phyloP scores from a whole-genome alignment of 2,329 filamentous ascomycete genomes.

The Trichoderma sp. region DNA sequence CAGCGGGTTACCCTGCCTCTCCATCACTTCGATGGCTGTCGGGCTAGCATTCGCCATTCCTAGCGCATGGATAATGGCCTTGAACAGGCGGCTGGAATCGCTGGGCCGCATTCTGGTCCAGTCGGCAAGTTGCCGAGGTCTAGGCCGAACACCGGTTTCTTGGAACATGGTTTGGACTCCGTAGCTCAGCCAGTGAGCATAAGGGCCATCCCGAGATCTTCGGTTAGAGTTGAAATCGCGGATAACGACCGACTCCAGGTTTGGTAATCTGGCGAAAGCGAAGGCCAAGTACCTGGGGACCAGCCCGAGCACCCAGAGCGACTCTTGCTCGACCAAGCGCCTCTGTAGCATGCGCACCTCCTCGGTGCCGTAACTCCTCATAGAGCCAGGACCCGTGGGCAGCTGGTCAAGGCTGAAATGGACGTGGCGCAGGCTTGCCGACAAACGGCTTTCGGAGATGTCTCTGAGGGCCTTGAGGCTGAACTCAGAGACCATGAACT shows the following conservation, averaged over 20 bases:
- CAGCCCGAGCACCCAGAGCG: slow-evolving; percentile 42
- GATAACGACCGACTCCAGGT: slow-evolving; percentile 55
- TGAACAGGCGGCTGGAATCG: slow-evolving; percentile 38
- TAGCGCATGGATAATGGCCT: slow-evolving; percentile 41
- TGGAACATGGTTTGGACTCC: slow-evolving; percentile 41
- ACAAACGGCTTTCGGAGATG: slow-evolving; percentile 48
- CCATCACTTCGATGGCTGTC: slow-evolving; percentile 47
- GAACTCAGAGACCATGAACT: slow-evolving; percentile 60
- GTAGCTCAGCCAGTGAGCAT: slow-evolving; percentile 52
- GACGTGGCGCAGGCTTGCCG: slow-evolving; percentile 37
- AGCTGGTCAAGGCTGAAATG: slow-evolving; percentile 30
- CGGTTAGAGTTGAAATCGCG: slow-evolving; percentile 54
- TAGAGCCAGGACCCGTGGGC: no score
- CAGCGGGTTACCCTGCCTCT: slow-evolving; percentile 35
- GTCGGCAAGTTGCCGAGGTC: slow-evolving; percentile 10
- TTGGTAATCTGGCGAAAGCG: slow-evolving; percentile 53
- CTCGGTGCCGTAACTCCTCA: no score
- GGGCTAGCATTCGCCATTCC: slow-evolving; percentile 38
- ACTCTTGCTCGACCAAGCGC: slow-evolving; percentile 25
- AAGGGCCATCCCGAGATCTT: slow-evolving; percentile 47
- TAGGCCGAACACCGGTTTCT: slow-evolving; percentile 31
- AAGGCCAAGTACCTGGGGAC: slow-evolving; percentile 53
- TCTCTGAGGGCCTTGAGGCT: slow-evolving; percentile 54
- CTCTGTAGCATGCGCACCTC: slow-evolving; percentile 20
- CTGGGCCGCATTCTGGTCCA: background rate